Conservation (phyloP, 2,329 filamentous ascomycete species). For the Fusarium multiceps region DNA sequence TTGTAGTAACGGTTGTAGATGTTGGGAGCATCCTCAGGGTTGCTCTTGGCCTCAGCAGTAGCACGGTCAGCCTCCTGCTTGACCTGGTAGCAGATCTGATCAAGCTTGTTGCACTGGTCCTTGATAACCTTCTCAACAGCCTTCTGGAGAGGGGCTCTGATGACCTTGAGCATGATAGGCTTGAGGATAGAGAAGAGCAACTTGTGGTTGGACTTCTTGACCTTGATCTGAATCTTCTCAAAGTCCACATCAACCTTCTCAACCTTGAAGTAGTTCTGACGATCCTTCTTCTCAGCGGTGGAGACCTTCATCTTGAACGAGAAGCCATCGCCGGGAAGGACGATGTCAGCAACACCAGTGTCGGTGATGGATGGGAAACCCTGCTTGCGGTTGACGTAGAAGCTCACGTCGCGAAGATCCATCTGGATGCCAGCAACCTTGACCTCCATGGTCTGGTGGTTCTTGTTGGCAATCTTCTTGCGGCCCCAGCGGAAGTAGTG, state of each 20-base stretch:
- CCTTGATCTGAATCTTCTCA: constrained; percentile 84
- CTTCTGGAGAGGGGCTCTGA: constrained; percentile 87
- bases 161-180: constrained; percentile 83
- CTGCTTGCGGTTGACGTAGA: constrained; percentile 94
- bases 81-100: constrained; percentile 78
- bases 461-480: constrained; percentile 84
- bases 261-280: constrained; percentile 91
- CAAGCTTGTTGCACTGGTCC: constrained; percentile 80
- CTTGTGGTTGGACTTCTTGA: constrained; percentile 97
- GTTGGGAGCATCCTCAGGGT: constrained; percentile 80
- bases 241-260: constrained; percentile 88
- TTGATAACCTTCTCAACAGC: constrained; percentile 89
- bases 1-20: constrained; percentile 87
- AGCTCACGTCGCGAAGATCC: constrained; percentile 90
- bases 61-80: constrained; percentile 85
- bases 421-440: constrained; percentile 91
- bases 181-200: constrained; percentile 87
- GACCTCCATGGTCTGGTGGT: constrained; percentile 84
- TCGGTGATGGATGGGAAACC: constrained; percentile 92
- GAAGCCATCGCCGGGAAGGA: constrained; percentile 87
- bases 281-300: constrained; percentile 79
- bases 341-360: constrained; percentile 87
- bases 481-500: constrained; percentile 96
- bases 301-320: constrained; percentile 92
- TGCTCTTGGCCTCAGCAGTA: constrained; percentile 63